Evolutionary conservation across 2,329 filamentous ascomycete species (phyloP), one percentile per base, ranked within the genome.

Genomic region (Myriangium duriaei): DNA sequence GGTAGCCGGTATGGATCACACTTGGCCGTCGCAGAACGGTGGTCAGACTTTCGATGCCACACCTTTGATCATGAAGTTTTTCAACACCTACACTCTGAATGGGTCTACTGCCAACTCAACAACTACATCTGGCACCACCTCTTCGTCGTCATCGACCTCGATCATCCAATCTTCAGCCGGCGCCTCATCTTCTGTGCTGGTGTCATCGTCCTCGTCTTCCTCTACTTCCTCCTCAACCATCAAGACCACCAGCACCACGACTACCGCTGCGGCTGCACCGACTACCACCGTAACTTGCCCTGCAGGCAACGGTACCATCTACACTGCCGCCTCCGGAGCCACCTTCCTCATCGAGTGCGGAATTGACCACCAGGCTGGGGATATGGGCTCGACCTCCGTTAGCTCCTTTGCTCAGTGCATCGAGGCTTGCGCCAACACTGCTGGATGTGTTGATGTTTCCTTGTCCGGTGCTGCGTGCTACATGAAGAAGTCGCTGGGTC

Each of bases 11-110:
- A 19, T 63, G 11, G 51, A 49, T 5, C 62, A 65, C 41, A 54
- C 57, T 29, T 65, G 62, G 62, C 61, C 61, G 2, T 59, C 51
- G n/a, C n/a, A n/a, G n/a, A n/a, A n/a, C n/a, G n/a, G n/a, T n/a
- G n/a, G n/a, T n/a, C n/a, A n/a, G n/a, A n/a, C n/a, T n/a, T n/a
- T n/a, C n/a, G 37, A 49, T 16, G 49, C 43, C 7, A 50, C 49
- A 14, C 43, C 42, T 19, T 14, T 50, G 14, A 41, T 50, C 17
- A 43, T 49, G 17, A 42, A 47, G 1, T 51, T 49, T 33, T 51
- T 48, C 35, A 42, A 42, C 11, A 42, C 40, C 12, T 46, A 46
- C 30, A 53, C 46, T 2, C 39, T 49, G 2, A n/a, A n/a, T n/a
- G n/a, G n/a, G n/a, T n/a, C n/a, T n/a, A n/a, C n/a, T n/a, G n/a